phyloP scores from a whole-genome alignment of 2,329 filamentous ascomycete genomes.

The Trichophyton verrucosum region DNA sequence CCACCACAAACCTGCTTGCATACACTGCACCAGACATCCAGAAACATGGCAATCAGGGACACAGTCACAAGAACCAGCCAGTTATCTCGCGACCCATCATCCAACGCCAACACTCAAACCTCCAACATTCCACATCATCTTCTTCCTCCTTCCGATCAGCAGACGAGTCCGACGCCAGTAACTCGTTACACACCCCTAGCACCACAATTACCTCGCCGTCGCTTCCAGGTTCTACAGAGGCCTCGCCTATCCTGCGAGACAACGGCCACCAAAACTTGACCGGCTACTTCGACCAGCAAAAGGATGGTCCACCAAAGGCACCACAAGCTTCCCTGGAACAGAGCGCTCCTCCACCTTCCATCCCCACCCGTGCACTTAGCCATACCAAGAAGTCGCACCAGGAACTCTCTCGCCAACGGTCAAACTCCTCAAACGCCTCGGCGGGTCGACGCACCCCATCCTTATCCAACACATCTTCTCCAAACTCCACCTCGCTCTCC shows the following conservation, averaged over 20 bases:
- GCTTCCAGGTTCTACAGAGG: constrained; percentile 28
- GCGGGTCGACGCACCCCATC: constrained; percentile 16
- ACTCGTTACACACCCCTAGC: constrained; percentile 40
- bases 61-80: constrained; percentile 13
- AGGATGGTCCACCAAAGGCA: constrained; percentile 31
- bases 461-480: neutral
- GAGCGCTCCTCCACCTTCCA: constrained; percentile 45
- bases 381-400: constrained; percentile 85
- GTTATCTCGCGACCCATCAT: constrained; percentile 20
- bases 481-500: constrained; percentile 27
- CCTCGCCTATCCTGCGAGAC: constrained; percentile 24
- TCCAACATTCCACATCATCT: constrained; percentile 40
- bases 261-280: constrained; percentile 42
- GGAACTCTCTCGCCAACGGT: constrained; percentile 56
- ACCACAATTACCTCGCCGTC: constrained; percentile 37
- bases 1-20: constrained; percentile 90
- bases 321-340: constrained; percentile 25
- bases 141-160: constrained; percentile 46
- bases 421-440: constrained; percentile 39
- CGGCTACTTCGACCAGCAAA: constrained; percentile 52
- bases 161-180: constrained; percentile 42
- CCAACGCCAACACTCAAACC: constrained; percentile 40
- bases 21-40: constrained; percentile 81
- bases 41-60: neutral
- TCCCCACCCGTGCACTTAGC: constrained; percentile 68